A percentile compares a stretch with the other conserved stretches of the same genome.
phyloP scores from a whole-genome alignment of 2,329 filamentous ascomycete genomes.

The Diaporthe batatas region DNA sequence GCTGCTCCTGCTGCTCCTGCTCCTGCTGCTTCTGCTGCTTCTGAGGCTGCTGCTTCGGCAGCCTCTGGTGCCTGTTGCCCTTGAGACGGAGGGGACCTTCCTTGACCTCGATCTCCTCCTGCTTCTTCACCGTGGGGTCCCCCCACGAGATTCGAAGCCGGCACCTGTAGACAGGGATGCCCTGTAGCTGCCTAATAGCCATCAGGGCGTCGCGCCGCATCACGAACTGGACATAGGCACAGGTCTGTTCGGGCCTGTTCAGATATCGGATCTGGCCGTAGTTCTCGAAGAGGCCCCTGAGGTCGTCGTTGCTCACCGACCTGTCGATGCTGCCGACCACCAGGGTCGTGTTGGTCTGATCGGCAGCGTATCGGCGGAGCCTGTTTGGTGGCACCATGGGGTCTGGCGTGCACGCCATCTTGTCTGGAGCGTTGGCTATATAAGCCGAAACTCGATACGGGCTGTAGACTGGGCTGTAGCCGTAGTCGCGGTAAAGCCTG shows the following conservation, averaged over 20 bases:
- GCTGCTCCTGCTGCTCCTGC: no score
- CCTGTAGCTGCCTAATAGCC: conserved; percentile 28
- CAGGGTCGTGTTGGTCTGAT: background rate
- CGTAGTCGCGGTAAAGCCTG: background rate
- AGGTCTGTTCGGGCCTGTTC: background rate
- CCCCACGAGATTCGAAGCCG: conserved; percentile 31
- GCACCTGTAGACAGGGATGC: background rate
- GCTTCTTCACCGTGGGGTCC: background rate
- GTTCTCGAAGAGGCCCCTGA: background rate
- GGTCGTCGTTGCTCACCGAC: background rate
- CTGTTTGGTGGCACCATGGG: background rate
- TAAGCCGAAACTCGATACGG: background rate
- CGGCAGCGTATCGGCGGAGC: background rate
- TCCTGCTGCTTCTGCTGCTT: no score
- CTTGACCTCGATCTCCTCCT: background rate
- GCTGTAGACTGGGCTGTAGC: background rate
- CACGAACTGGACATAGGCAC: conserved; percentile 10
- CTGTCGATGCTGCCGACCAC: background rate
- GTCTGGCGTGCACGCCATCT: background rate
- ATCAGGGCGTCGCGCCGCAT: conserved; percentile 13
- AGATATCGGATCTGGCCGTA: conserved; percentile 1
- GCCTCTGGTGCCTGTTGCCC: background rate
- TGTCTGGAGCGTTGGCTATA: no score
- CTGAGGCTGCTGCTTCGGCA: background rate
- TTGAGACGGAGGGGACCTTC: background rate